Evolutionary conservation across 148 eudicot species (phyloP).

Genomic region (Mesembryanthemum crystallinum): DNA sequence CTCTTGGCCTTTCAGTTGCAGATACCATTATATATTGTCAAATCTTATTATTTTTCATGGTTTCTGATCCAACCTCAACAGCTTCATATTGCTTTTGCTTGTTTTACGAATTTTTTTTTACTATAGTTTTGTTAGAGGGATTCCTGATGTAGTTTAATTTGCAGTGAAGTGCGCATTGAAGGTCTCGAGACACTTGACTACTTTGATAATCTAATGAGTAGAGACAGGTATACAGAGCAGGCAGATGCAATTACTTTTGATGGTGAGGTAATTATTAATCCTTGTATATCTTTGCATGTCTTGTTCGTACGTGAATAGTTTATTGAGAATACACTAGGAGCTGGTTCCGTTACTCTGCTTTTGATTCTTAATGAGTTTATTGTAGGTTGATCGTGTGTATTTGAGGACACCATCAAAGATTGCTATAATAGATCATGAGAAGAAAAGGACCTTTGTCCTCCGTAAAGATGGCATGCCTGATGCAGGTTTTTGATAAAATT

Average conservation of each 20-base stretch:
- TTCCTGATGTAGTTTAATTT: constrained; percentile 34
- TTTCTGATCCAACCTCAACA: not conserved
- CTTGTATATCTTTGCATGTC: constrained; percentile 6
- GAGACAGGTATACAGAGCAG: constrained; percentile 77
- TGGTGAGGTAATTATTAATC: constrained; percentile 57
- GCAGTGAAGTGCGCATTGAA: constrained; percentile 94
- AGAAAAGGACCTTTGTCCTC: constrained; percentile 70
- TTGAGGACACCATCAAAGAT: constrained; percentile 76
- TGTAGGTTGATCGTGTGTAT: constrained; percentile 68
- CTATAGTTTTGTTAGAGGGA: constrained; percentile 24
- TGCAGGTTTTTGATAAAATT: constrained; percentile 53
- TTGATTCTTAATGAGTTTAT: not conserved
- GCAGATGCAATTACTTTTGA: constrained; percentile 93
- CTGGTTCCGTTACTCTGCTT: not conserved
- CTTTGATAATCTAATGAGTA: constrained; percentile 52
- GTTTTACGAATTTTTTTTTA: not conserved
- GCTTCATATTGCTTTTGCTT: not conserved
- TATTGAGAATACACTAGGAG: not conserved
- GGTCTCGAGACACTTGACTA: constrained; percentile 90
- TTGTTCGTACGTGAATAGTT: not conserved
- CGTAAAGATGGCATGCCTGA: constrained; percentile 77
- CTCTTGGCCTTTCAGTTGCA: too few relatives aligned
- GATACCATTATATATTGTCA: too few relatives aligned
- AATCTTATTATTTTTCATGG: not conserved
- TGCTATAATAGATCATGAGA: constrained; percentile 85